Evolutionary conservation across 345 rosid genomes (phyloP).

Genomic region (Salix koriyanagi): DNA sequence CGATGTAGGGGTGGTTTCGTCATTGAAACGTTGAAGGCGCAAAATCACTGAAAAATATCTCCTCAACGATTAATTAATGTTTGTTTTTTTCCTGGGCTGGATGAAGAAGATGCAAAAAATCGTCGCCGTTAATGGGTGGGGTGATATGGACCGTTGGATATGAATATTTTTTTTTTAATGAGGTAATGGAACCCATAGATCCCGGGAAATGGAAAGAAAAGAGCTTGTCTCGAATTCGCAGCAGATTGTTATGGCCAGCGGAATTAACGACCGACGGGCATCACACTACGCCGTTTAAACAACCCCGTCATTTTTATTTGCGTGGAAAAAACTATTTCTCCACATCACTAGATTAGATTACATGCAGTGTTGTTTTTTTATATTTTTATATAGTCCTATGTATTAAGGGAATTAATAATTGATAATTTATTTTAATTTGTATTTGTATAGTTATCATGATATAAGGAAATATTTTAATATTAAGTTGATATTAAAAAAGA

Average conservation of each 20-base stretch:
- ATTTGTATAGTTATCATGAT: too few relatives aligned
- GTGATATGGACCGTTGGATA: constrained; percentile 22
- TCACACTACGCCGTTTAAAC: neutral
- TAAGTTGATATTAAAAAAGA: too few relatives aligned
- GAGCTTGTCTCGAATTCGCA: constrained; percentile 9
- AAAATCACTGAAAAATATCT: constrained; percentile 2
- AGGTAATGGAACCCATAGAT: constrained; percentile 5
- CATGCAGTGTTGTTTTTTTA: too few relatives aligned
- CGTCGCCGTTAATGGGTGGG: constrained; percentile 25
- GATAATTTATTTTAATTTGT: too few relatives aligned
- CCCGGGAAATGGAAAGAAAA: constrained; percentile 3
- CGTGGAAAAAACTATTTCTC: too few relatives aligned
- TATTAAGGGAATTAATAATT: too few relatives aligned
- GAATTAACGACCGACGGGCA: neutral
- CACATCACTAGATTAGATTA: too few relatives aligned
- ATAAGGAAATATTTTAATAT: too few relatives aligned
- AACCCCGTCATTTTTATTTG: neutral
- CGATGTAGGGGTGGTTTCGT: neutral
- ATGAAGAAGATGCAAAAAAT: constrained; percentile 16
- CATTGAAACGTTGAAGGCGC: neutral
- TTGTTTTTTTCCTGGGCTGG: neutral
- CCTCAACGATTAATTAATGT: neutral
- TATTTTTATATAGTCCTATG: too few relatives aligned
- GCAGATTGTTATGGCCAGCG: constrained; percentile 3
- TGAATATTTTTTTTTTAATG: neutral